A percentile compares a stretch with the other conserved stretches of the same genome.
Evolutionary conservation across 2,329 filamentous ascomycete species (phyloP).

Genomic region (Cladophialophora exuberans): DNA sequence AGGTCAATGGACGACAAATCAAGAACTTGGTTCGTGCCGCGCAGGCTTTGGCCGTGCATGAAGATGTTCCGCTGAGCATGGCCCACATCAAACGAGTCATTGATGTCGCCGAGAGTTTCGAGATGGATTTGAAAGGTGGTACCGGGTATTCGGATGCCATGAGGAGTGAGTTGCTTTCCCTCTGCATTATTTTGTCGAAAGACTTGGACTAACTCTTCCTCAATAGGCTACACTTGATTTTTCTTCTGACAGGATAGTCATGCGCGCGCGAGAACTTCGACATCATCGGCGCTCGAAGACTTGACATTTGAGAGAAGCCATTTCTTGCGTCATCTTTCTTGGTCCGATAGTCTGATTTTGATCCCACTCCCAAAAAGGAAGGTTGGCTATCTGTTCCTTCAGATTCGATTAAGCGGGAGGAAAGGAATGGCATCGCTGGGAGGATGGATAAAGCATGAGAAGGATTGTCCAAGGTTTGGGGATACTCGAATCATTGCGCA

Average conservation of each 20-base stretch:
- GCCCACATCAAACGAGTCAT: conserved; percentile 78
- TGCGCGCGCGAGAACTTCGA: no score
- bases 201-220: conserved; percentile 16
- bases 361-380: no score
- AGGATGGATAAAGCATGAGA: no score
- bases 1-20: conserved; percentile 75
- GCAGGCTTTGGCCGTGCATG: conserved; percentile 79
- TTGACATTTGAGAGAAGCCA: background rate
- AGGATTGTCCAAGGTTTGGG: no score
- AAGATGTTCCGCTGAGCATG: conserved; percentile 72
- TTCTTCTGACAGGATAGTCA: background rate
- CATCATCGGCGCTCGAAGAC: background rate
- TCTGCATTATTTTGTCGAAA: background rate
- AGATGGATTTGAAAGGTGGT: conserved; percentile 79
- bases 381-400: no score
- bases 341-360: background rate
- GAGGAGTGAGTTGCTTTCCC: conserved; percentile 67
- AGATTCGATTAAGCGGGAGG: no score
- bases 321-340: background rate
- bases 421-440: no score
- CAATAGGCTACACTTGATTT: conserved; percentile 26
- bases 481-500: no score
- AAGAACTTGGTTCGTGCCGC: conserved; percentile 86
- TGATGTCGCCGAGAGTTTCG: conserved; percentile 82
- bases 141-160: conserved; percentile 81